phyloP scores from a whole-genome alignment of 2,329 filamentous ascomycete genomes.

The Calonectria fujianensis region DNA sequence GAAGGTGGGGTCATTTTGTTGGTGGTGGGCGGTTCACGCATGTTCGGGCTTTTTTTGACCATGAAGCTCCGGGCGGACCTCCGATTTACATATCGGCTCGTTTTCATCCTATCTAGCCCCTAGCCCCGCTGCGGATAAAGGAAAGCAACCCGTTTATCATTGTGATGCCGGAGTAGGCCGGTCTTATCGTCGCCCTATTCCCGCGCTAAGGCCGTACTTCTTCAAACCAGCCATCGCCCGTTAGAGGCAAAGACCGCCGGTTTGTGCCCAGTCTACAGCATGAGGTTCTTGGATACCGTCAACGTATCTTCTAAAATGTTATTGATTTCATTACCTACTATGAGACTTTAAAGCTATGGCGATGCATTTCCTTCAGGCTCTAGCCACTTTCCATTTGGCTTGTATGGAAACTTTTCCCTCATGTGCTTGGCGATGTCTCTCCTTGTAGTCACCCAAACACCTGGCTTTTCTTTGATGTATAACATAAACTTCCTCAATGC shows the following conservation, averaged over 20 bases:
- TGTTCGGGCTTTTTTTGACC: neutral
- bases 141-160: neutral
- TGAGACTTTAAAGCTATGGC: neutral
- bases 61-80: neutral
- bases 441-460: constrained; percentile 33
- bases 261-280: neutral
- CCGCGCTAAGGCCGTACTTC: neutral
- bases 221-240: neutral
- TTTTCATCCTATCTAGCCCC: constrained; percentile 1
- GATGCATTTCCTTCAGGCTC: neutral
- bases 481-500: constrained; percentile 52
- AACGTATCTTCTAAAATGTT: too few relatives aligned
- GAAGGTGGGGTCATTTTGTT: neutral
- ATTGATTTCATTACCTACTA: fast-evolving
- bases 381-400: constrained; percentile 4
- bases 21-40: neutral
- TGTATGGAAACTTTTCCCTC: constrained; percentile 25
- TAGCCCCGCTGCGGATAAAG: constrained; percentile 10
- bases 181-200: neutral
- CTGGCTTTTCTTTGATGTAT: constrained; percentile 28
- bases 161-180: neutral
- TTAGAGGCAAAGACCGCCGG: neutral
- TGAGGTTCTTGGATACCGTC: neutral
- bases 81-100: constrained; percentile 27
- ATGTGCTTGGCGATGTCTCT: constrained; percentile 29